Percentiles rank a stretch among this genome's conserved stretches.
These are phyloP conservation scores for Penicillium canariense DNA, from an alignment of 495 filamentous ascomycete genomes.

Conservation along the genomic window DNA sequence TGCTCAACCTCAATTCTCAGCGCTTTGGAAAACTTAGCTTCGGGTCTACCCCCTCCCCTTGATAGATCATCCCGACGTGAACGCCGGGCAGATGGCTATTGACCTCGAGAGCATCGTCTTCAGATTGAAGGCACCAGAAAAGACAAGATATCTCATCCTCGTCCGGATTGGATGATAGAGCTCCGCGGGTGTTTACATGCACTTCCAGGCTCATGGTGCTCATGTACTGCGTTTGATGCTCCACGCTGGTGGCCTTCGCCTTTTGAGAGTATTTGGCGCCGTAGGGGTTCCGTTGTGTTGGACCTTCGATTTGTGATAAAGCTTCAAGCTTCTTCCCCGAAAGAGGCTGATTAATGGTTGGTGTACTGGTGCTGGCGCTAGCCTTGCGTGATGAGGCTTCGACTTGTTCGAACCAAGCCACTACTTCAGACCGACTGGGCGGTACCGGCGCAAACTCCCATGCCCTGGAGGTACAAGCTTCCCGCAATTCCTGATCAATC, in stretches of 20 bases:
- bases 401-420: conserved; percentile 59
- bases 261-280: conserved; percentile 89
- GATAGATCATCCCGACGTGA: conserved; percentile 55
- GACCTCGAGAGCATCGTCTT: conserved; percentile 56
- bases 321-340: conserved; percentile 29
- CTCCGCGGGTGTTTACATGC: conserved; percentile 87
- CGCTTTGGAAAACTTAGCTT: conserved; percentile 48
- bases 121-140: conserved; percentile 86
- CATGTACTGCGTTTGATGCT: conserved; percentile 91
- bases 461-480: conserved; percentile 24
- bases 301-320: conserved; percentile 83
- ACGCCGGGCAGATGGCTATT: conserved; percentile 52
- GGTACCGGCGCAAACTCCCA: conserved; percentile 55
- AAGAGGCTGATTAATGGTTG: conserved; percentile 1
- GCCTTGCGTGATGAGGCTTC: conserved; percentile 14
- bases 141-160: conserved; percentile 86
- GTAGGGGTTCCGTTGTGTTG: conserved; percentile 80
- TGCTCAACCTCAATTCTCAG: conserved; percentile 61
- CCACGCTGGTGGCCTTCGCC: conserved; percentile 67
- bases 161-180: conserved; percentile 79
- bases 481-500: conserved; percentile 47
- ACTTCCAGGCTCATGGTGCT: conserved; percentile 93
- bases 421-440: conserved; percentile 69
- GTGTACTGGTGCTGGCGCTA: neutral
- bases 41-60: conserved; percentile 44